These are phyloP conservation scores for Saccharomycopsis fermentans DNA, from an alignment of 805 yeast genomes.

Conservation along the genomic window DNA sequence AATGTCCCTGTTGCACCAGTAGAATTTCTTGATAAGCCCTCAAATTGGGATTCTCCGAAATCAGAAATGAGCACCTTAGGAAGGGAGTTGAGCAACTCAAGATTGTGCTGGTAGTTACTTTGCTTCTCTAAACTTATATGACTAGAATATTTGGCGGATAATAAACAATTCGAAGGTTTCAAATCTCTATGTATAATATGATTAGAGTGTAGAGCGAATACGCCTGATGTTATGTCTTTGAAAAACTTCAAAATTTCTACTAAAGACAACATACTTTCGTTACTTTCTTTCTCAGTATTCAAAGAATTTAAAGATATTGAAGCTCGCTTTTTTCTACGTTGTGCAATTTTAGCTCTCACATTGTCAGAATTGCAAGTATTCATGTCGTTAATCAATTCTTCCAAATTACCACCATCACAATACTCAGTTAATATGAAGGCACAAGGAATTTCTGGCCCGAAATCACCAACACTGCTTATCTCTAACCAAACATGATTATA, in stretches of 20 bases:
- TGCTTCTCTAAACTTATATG: slow-evolving; percentile 19
- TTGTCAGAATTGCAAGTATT: slow-evolving; percentile 28
- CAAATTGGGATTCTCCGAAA: slow-evolving; percentile 79
- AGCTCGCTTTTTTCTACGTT: not conserved
- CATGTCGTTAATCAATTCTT: slow-evolving; percentile 42
- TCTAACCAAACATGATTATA: slow-evolving; percentile 93
- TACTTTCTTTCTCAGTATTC: slow-evolving; percentile 10
- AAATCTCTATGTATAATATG: slow-evolving; percentile 83
- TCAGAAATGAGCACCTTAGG: slow-evolving; percentile 79
- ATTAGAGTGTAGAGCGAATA: slow-evolving; percentile 57
- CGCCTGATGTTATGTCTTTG: slow-evolving; percentile 59
- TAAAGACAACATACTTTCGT: slow-evolving; percentile 31
- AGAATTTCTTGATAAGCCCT: slow-evolving; percentile 52
- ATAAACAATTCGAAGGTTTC: slow-evolving; percentile 79
- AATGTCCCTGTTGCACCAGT: slow-evolving; percentile 84
- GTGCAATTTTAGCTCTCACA: slow-evolving; percentile 23
- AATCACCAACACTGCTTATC: slow-evolving; percentile 40
- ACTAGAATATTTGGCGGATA: slow-evolving; percentile 25
- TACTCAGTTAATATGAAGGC: slow-evolving; percentile 79
- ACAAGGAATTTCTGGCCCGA: slow-evolving; percentile 46
- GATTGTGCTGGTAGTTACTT: not conserved
- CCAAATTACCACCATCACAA: slow-evolving; percentile 82
- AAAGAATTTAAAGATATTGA: not conserved
- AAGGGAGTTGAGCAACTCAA: slow-evolving; percentile 21
- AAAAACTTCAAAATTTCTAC: slow-evolving; percentile 61